Conservation (phyloP, 176 grass and related monocot species). For the Pontederia crassipes region DNA sequence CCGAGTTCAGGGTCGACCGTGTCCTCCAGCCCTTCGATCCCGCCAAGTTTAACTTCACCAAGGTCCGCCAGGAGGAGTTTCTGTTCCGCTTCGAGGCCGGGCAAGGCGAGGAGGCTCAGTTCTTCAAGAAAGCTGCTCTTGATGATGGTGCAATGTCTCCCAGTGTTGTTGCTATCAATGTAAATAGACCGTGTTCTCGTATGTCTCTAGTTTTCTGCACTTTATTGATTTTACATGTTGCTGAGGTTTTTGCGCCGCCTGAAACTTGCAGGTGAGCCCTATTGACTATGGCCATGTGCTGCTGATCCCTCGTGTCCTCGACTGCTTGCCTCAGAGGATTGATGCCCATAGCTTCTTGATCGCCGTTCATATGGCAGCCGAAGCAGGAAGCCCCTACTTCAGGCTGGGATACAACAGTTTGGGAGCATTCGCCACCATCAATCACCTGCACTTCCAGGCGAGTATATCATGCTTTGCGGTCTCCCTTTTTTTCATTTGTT, state of each 20-base stretch:
- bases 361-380: neutral
- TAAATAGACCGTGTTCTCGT: neutral
- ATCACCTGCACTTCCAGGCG: conserved; percentile 8
- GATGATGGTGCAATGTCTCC: conserved; percentile 21
- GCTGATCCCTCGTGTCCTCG: neutral
- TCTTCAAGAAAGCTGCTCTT: conserved; percentile 22
- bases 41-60: conserved; percentile 84
- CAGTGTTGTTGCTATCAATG: conserved; percentile 56
- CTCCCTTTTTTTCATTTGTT: neutral
- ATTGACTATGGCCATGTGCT: neutral
- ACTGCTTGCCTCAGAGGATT: conserved; percentile 13
- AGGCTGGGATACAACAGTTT: conserved; percentile 4
- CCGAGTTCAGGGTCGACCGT: conserved; percentile 3
- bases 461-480: neutral
- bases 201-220: neutral
- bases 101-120: conserved; percentile 21
- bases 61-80: conserved; percentile 71
- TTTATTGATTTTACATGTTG: neutral
- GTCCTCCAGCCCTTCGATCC: conserved; percentile 80
- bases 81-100: conserved; percentile 60
- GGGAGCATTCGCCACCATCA: conserved; percentile 6
- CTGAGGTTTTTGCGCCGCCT: neutral
- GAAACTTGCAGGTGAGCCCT: neutral
- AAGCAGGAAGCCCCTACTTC: conserved; percentile 9
- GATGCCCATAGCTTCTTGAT: neutral